Evolutionary conservation across 345 rosid genomes (phyloP), one percentile per base, ranked within the genome.

Genomic region (Nasturtium officinale): DNA sequence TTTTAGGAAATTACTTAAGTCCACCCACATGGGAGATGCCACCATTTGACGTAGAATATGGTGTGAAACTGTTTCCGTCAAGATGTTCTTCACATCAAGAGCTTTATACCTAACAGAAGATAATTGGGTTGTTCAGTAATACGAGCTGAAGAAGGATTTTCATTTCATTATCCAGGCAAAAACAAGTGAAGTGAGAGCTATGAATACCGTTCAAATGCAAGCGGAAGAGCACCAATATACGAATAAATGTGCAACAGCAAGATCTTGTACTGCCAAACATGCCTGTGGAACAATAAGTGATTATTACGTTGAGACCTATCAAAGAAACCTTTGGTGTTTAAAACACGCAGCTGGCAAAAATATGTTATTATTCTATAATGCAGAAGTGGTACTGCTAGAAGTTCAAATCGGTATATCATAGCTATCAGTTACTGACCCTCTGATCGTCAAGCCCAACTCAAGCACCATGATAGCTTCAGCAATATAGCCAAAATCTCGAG

Each of bases 51-150:
- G 87, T 61, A 95, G 78, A 60, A 95, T 87, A 84, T 95, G 86
- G 80, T 95, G 98, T 29, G 90, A 85, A 81, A 87, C 82, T 20
- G 96, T 88, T 85, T 95, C 99, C 80, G 85, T 81, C 92, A 95
- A 84, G 78, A 95, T 90, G 82, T 95, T 95, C 90, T 95, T 95
- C 82, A 87, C 96, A 62, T 95, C 99, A 75, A 95, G 81, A n/a
- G 92, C 83, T 78, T 85, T 95, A 83, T 95, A 95, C 90, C 99
- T 95, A 75, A 67, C 42, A 76, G 15, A 42, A 38, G 35, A 53
- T 6, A 45, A 55, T 43, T 54, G 61, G 10, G 37, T 21, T 50
- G 30, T 61, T 59, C 66, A 62, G 69, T 5, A 73, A 75, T 51
- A n/a, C 45, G 37, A 35, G 51, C 38, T 56, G 54, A 40, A 74